Evolutionary conservation across 2,329 filamentous ascomycete species (phyloP), one percentile per base, ranked within the genome.

Genomic region (Pseudogymnoascus sp.): DNA sequence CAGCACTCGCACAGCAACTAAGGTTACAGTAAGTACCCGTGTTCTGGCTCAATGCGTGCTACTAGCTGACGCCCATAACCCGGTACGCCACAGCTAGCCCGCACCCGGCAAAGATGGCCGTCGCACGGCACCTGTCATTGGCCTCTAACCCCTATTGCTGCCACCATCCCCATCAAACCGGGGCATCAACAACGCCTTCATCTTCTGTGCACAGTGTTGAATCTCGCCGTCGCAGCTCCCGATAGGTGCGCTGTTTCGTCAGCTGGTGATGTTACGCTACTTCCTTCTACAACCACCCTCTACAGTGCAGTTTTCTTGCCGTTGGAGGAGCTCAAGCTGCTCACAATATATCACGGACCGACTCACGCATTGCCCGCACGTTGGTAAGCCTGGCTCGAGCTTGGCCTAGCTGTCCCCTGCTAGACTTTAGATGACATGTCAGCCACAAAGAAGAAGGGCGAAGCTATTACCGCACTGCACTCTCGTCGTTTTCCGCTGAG

Each of bases 81-180:
- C 47, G 26, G 47, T 33, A 33, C 47, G 26, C 47, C 47, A 56
- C 47, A 31, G 14, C 47, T 31, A 56, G 33, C 47, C 47, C 47
- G 47, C n/a, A 19, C 47, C 47, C 47, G 47, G 47, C 47, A 56
- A 56, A 19, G 47, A 56, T 56, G 47, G 8, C n/a, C 47, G 47
- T 31, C 13, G 47, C 47, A 56, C 47, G 47, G 26, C 47, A 56
- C 10, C 47, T 53, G 26, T 31, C 47, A 53, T 53, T 53, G 47
- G 44, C 29, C 3, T 6, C 13, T 29, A 29, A 42, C 7, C 47
- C 47, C 44, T 56, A 33, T 56, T 56, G 21, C 26, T 19, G n/a
- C 16, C 47, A 56, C 26, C 47, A 33, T 56, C 26, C n/a, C 24
- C 26, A 31, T 31, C 26, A 16, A 6, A 26, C 24, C 24, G 7